phyloP scores from a whole-genome alignment of 345 rosid genomes.

The Salix exigua region DNA sequence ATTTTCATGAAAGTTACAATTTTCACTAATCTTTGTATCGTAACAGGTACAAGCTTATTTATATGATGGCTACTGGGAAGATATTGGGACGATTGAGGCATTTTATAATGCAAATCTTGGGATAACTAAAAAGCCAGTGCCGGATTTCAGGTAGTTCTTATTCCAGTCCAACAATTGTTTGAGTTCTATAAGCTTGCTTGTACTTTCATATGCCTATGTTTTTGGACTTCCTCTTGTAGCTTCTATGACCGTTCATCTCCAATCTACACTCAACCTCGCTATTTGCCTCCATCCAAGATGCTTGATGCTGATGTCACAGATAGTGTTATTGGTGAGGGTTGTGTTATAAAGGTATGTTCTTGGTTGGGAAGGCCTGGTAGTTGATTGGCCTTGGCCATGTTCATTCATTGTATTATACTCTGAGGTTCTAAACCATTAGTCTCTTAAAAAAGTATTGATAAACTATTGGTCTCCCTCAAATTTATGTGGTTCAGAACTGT shows the following conservation, averaged over 20 bases:
- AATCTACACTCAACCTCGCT: conserved; percentile 94
- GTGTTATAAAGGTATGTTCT: conserved; percentile 74
- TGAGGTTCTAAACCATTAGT: no score
- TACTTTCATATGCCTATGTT: not conserved
- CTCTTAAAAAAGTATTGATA: not conserved
- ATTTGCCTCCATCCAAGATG: conserved; percentile 95
- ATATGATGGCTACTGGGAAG: conserved; percentile 98
- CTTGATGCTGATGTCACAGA: conserved; percentile 96
- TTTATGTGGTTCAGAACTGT: no score
- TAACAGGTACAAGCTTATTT: conserved; percentile 90
- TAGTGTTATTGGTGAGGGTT: conserved; percentile 95
- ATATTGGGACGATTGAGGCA: conserved; percentile 95
- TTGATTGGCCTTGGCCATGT: not conserved
- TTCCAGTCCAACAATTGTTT: not conserved
- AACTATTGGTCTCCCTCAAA: no score
- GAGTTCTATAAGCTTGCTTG: not conserved
- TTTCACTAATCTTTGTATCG: not conserved
- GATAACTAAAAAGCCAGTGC: conserved; percentile 88
- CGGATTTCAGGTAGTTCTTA: conserved; percentile 72
- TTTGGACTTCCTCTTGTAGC: conserved; percentile 36
- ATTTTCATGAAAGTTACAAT: not conserved
- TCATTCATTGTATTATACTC: not conserved
- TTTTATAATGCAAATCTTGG: conserved; percentile 93
- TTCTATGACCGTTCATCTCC: conserved; percentile 96
- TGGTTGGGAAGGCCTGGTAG: not conserved